Evolutionary conservation across 2,329 filamentous ascomycete genomes (phyloP).

Genomic region (Curvularia hawaiiensis): DNA sequence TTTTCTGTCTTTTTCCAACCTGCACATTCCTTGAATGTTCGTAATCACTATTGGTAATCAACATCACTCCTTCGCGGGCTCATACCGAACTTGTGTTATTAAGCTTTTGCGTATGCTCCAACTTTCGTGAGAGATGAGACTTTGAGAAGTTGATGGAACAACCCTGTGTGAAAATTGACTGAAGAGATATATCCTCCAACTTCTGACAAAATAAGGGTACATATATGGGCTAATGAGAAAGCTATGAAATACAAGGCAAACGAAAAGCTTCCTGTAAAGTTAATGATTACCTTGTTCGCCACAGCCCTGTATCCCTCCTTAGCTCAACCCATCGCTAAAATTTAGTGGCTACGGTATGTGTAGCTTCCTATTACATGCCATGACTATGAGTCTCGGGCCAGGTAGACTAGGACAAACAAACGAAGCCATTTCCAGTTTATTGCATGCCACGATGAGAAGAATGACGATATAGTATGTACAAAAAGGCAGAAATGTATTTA

Average conservation of each 20-base stretch:
- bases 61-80: conserved; percentile 5
- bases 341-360: not conserved
- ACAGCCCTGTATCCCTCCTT: not conserved
- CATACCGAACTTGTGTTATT: not conserved
- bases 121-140: not conserved
- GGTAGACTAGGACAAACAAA: too few relatives aligned
- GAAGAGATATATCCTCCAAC: not conserved
- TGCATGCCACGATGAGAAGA: not conserved
- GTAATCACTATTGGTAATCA: conserved; percentile 5
- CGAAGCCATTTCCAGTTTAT: too few relatives aligned
- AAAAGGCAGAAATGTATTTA: conserved; percentile 3
- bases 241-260: too few relatives aligned
- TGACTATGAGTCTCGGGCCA: not conserved
- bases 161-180: not conserved
- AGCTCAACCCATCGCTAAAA: too few relatives aligned
- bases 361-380: not conserved
- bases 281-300: not conserved
- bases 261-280: not conserved
- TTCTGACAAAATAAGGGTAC: not conserved
- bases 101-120: not conserved
- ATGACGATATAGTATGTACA: not conserved
- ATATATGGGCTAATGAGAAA: not conserved
- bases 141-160: not conserved
- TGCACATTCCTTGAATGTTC: conserved; percentile 4
- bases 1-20: not conserved